Evolutionary conservation across 306 rosid genomes (phyloP), one percentile per base, ranked within the genome.

Genomic region (Gastrolobium villosum): DNA sequence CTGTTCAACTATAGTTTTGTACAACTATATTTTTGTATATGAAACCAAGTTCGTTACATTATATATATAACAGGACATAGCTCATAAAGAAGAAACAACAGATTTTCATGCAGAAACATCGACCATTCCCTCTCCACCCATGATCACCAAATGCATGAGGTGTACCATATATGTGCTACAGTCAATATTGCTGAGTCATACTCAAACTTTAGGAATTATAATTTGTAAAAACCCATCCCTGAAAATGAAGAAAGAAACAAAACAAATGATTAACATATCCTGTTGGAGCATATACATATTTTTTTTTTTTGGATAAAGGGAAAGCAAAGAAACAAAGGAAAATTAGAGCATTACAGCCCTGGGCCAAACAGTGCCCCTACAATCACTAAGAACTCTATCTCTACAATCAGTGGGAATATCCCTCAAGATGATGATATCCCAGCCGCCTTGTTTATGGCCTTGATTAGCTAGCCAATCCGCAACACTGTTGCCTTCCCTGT

Each of bases 181-280:
- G 68, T 65, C 63, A 70, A 68, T 55, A 15, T 2, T 48, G 43
- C 28, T 30, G 32, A 46, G 3, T 56, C 52, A 68, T n/a, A 36
- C 82, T 90, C 86, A 85, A 69, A 83, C 62, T 77, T 93, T 93
- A 7, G 98, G 94, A 84, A 93, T 67, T 70, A 75, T 66, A 34
- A 90, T 84, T n/a, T 84, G 91, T 9, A 93, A 86, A 71, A 93
- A 76, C 62, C 96, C 98, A 64, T 90, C 94, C 92, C 98, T 93
- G 93, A 76, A 83, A 46, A 53, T 45, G 67, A 2, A 67, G 2
- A 60, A 70, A 70, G 13, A 67, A 79, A 41, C 26, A 14, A 5
- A 48, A 49, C 39, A 67, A 35, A 39, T 28, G 5, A 74, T 72
- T 37, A 37, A 64, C 32, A 63, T 6, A 60, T 34, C 66, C 26